phyloP scores from a whole-genome alignment of 768 basidiomycete species.

The Tylopilus plumbeoviolaceoides region DNA sequence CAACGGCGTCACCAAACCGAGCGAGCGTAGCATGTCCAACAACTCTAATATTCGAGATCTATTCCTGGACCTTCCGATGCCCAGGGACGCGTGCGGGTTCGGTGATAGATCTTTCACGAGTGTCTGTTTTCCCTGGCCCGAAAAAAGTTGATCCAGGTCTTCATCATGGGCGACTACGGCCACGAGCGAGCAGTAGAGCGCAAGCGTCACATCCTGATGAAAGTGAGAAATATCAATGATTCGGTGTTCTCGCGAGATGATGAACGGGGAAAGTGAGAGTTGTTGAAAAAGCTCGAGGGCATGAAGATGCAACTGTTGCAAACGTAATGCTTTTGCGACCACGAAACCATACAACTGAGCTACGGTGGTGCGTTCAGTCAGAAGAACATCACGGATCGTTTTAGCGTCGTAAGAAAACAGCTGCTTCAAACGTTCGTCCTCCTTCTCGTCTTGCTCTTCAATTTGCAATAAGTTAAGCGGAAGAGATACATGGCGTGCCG shows the following conservation, averaged over 20 bases:
- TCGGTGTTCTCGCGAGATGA: constrained; percentile 50
- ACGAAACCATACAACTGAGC: constrained; percentile 74
- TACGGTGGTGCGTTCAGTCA: constrained; percentile 68
- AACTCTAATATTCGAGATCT: constrained; percentile 59
- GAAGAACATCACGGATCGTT: constrained; percentile 54
- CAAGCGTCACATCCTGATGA: constrained; percentile 59
- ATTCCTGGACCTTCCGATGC: constrained; percentile 56
- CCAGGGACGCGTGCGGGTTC: constrained; percentile 46
- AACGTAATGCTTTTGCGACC: constrained; percentile 60
- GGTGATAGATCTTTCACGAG: constrained; percentile 52
- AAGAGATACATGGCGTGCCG: constrained; percentile 31
- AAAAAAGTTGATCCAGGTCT: constrained; percentile 51
- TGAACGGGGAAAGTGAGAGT: constrained; percentile 33
- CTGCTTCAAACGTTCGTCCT: constrained; percentile 46
- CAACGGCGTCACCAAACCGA: constrained; percentile 62
- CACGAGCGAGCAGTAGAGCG: constrained; percentile 61
- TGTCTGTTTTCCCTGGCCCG: constrained; percentile 44
- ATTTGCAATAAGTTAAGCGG: constrained; percentile 44
- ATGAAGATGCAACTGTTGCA: constrained; percentile 59
- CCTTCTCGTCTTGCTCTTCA: constrained; percentile 40
- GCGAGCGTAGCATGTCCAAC: constrained; percentile 51
- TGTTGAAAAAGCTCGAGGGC: constrained; percentile 47
- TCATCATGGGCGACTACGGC: constrained; percentile 54
- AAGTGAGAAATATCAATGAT: constrained; percentile 62
- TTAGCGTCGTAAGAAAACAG: constrained; percentile 51